Percentiles rank a stretch among this genome's conserved stretches.
Evolutionary conservation across 1,284 basidiomycete species (phyloP).

Genomic region (Cryptococcus depauperatus): DNA sequence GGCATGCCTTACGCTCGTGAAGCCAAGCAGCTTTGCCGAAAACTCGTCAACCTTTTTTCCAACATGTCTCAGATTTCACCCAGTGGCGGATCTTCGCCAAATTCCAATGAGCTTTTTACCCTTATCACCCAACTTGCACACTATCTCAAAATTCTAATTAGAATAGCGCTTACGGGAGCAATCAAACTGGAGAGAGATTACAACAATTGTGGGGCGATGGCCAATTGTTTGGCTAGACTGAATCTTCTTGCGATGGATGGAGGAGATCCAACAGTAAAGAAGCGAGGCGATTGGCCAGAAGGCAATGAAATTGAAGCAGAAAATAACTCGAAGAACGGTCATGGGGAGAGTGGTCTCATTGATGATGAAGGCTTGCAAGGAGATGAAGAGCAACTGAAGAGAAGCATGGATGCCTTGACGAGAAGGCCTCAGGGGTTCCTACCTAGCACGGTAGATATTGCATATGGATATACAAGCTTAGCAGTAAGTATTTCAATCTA

Average conservation of each 20-base stretch:
- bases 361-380: slow-evolving; percentile 6
- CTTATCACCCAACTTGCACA: slow-evolving; percentile 96
- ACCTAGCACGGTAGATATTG: slow-evolving; percentile 59
- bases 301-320: slow-evolving; percentile 4
- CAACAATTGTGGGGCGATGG: slow-evolving; percentile 70
- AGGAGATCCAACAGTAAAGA: slow-evolving; percentile 65
- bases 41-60: slow-evolving; percentile 97
- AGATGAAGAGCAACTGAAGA: slow-evolving; percentile 35
- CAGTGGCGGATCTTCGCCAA: slow-evolving; percentile 43
- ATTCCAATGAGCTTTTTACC: slow-evolving; percentile 95
- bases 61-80: slow-evolving; percentile 59
- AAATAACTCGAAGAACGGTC: slow-evolving; percentile 3
- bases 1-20: slow-evolving; percentile 97
- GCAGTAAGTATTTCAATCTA: slow-evolving; percentile 47
- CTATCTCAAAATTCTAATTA: slow-evolving; percentile 98
- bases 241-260: slow-evolving; percentile 83
- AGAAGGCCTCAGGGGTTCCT: slow-evolving; percentile 48
- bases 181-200: slow-evolving; percentile 91
- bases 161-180: slow-evolving; percentile 92
- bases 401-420: slow-evolving; percentile 35
- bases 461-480: slow-evolving; percentile 78
- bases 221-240: slow-evolving; percentile 82
- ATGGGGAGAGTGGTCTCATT: neutral
- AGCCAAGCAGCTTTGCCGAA: slow-evolving; percentile 96
- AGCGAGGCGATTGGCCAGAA: slow-evolving; percentile 36